phyloP scores from a whole-genome alignment of 441 rosid genomes.

The Brassica balearica region DNA sequence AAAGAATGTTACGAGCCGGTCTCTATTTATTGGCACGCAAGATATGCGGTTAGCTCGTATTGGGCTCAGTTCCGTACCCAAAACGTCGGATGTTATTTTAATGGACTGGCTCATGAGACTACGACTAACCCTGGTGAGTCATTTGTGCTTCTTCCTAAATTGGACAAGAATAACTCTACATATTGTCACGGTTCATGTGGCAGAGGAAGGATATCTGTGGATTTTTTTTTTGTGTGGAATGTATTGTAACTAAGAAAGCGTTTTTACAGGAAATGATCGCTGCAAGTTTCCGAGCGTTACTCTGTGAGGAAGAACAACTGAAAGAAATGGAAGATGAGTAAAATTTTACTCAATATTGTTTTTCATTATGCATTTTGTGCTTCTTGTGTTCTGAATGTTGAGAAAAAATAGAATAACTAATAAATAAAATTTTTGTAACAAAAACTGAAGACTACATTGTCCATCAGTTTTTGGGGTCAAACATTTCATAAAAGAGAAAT shows the following conservation, averaged over 20 bases:
- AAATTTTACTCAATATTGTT: constrained; percentile 27
- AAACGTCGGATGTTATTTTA: constrained; percentile 67
- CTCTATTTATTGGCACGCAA: constrained; percentile 62
- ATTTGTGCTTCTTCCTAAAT: not conserved
- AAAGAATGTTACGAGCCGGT: constrained; percentile 68
- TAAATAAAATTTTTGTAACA: not conserved
- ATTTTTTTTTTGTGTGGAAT: not conserved
- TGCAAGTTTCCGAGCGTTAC: constrained; percentile 47
- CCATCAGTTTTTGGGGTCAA: not conserved
- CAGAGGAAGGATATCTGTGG: not conserved
- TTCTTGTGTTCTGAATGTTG: constrained; percentile 22
- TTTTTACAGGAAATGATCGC: constrained; percentile 38
- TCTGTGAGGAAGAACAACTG: constrained; percentile 21
- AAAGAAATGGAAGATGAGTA: constrained; percentile 5
- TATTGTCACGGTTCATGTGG: constrained; percentile 5
- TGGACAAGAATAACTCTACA: not conserved
- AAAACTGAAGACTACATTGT: not conserved
- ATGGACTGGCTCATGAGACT: constrained; percentile 75
- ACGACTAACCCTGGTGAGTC: constrained; percentile 68
- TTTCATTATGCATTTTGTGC: constrained; percentile 22
- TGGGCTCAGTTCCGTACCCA: constrained; percentile 69
- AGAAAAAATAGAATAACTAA: constrained; percentile 20
- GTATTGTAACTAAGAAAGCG: not conserved
- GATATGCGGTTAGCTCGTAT: constrained; percentile 80
- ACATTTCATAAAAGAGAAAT: not conserved